A percentile compares a stretch with the other conserved stretches of the same genome.
Conservation (phyloP, 768 basidiomycete genomes). For the Mycena metata region DNA sequence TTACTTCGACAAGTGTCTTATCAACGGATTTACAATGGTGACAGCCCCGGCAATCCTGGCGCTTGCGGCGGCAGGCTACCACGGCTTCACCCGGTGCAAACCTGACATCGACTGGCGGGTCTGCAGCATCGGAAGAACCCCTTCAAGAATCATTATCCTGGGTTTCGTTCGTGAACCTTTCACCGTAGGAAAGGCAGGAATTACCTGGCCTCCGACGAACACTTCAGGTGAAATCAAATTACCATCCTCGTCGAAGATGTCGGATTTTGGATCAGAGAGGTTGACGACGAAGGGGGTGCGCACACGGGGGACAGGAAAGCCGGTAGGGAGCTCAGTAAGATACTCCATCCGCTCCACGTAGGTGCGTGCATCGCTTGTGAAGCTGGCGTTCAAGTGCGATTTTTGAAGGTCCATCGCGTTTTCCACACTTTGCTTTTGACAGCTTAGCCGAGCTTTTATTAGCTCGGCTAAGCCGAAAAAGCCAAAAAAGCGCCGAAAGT, state of each 20-base stretch:
- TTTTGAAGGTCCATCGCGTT: no score
- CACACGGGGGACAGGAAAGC: background rate
- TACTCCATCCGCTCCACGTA: background rate
- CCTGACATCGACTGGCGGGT: background rate
- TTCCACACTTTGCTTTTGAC: no score
- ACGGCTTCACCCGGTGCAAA: background rate
- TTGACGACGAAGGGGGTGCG: background rate
- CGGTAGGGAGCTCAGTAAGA: background rate
- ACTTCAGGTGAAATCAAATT: background rate
- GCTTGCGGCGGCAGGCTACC: background rate
- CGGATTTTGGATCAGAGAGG: background rate
- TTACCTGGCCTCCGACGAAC: background rate
- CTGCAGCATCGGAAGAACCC: background rate
- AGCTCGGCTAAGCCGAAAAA: no score
- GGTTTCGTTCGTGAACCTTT: background rate
- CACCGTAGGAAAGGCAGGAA: background rate
- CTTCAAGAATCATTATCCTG: constrained; percentile 13
- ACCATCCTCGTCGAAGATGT: background rate
- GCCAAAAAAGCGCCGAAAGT: no score
- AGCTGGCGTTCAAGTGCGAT: no score
- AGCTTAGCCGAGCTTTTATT: no score
- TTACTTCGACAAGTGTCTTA: background rate
- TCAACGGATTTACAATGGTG: background rate
- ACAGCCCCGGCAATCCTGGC: background rate
- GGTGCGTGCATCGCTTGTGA: constrained; percentile 5